Evolutionary conservation across 371 early-diverging fungal species (phyloP).

Genomic region (Mortierella sp.): DNA sequence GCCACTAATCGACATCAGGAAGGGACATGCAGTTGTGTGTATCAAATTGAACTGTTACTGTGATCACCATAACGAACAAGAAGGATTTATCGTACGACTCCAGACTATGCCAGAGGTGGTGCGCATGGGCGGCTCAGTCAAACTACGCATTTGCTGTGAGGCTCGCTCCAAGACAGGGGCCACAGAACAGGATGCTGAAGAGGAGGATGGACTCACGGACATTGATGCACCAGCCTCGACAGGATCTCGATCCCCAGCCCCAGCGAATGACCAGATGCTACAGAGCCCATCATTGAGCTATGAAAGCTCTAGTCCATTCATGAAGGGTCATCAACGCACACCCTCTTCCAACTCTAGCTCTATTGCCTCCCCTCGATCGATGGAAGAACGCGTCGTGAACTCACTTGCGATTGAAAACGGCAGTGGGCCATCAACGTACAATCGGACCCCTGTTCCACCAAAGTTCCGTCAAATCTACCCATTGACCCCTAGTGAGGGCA

Average conservation of each 20-base stretch:
- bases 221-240: constrained; percentile 51
- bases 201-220: constrained; percentile 51
- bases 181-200: constrained; percentile 35
- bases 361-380: constrained; percentile 39
- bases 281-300: constrained; percentile 51
- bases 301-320: constrained; percentile 35
- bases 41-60: constrained; percentile 53
- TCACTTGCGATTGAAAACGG: constrained; percentile 22
- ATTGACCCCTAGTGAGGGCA: constrained; percentile 47
- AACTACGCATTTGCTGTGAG: constrained; percentile 49
- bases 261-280: constrained; percentile 19
- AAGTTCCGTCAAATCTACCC: constrained; percentile 45
- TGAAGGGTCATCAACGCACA: constrained; percentile 22
- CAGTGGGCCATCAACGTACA: background rate
- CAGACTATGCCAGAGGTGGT: constrained; percentile 38
- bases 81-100: constrained; percentile 47
- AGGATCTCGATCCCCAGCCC: constrained; percentile 38
- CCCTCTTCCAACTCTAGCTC: constrained; percentile 40
- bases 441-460: constrained; percentile 13
- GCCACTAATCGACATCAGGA: constrained; percentile 47
- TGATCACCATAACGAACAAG: constrained; percentile 50
- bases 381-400: constrained; percentile 37
- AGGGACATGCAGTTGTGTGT: constrained; percentile 51
- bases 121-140: constrained; percentile 46
- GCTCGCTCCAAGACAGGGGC: constrained; percentile 46